Evolutionary conservation across 257 asterid genomes (phyloP), one percentile per base, ranked within the genome.

Genomic region (Plantago major): DNA sequence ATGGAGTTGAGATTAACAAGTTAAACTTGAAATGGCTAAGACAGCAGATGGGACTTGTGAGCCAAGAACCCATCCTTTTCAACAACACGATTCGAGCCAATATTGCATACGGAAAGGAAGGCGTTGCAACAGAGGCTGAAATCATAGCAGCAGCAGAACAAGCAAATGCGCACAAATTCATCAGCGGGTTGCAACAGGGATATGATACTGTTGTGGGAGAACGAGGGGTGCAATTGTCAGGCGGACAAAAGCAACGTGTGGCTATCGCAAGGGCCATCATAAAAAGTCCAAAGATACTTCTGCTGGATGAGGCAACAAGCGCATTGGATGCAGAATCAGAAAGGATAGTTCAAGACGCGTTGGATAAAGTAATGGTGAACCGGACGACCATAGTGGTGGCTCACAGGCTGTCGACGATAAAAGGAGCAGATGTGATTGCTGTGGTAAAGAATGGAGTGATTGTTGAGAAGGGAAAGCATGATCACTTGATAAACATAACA

Each of bases 81-180:
- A 87, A 90, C 44, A 83, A 83, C 66, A 87, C 95, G 14, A 87
- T 87, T 60, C 93, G 96, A 0, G 87, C 93, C 62, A 90, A 90
- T 75, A 87, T 90, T 13, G 93, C 90, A 0, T 87, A 83, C 26
- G 97, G 91, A 10, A 90, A 90, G 63, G 95, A 72, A 44, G 96
- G 89, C 7, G 70, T 73, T 10, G 94, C 95, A n/a, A 83, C 78
- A 2, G 98, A 88, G 77, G 85, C 94, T 0, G 96, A 90, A 59
- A 79, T 90, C 71, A 66, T 78, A 54, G 81, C 62, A n/a, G 94
- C 96, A 13, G 88, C 96, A 0, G 88, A 90, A 72, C 67, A 74
- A n/a, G 95, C 98, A 14, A 90, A 90, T 50, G 96, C 96, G 0
- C 98, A 90, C 88, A 79, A 83, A 58, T 90, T 85, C 87, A 83